Evolutionary conservation across 2,329 filamentous ascomycete species (phyloP).

Genomic region (Tricladium varicosporioides): DNA sequence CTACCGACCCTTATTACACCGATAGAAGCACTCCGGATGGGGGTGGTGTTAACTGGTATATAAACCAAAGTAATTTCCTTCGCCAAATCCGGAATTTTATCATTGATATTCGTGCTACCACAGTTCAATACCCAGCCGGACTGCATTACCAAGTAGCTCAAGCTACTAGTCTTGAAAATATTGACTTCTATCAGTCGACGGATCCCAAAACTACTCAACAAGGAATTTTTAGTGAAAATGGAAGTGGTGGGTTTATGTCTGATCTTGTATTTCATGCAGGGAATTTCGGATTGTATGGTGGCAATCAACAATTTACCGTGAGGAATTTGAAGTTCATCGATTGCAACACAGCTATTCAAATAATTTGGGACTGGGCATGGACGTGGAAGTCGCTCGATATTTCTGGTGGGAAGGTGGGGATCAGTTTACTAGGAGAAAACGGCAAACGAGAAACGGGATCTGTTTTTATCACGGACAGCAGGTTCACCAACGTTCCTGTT

Average conservation of each 20-base stretch:
- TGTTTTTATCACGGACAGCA: neutral
- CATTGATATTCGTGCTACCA: conserved; percentile 46
- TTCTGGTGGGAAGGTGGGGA: neutral
- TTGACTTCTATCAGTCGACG: conserved; percentile 42
- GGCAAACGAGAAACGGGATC: neutral
- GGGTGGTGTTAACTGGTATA: neutral
- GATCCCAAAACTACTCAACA: conserved; percentile 33
- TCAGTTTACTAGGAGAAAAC: neutral
- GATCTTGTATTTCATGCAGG: conserved; percentile 61
- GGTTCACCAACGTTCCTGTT: neutral
- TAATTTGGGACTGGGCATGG: conserved; percentile 61
- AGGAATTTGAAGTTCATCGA: conserved; percentile 47
- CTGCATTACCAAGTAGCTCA: conserved; percentile 53
- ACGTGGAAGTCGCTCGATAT: conserved; percentile 34
- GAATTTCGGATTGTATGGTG: conserved; percentile 50
- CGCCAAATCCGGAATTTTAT: conserved; percentile 57
- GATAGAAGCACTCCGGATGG: neutral
- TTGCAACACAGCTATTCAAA: conserved; percentile 50
- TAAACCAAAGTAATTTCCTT: conserved; percentile 8
- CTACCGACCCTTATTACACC: conserved; percentile 35
- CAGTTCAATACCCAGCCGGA: conserved; percentile 16
- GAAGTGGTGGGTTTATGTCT: conserved; percentile 47
- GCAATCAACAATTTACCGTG: conserved; percentile 56
- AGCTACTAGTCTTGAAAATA: conserved; percentile 57
- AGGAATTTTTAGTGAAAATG: conserved; percentile 49